Percentiles rank a stretch among this genome's conserved stretches.
Evolutionary conservation across 192 early-diverging fungal species (phyloP).

Genomic region (Backusella parvicylindrica): DNA sequence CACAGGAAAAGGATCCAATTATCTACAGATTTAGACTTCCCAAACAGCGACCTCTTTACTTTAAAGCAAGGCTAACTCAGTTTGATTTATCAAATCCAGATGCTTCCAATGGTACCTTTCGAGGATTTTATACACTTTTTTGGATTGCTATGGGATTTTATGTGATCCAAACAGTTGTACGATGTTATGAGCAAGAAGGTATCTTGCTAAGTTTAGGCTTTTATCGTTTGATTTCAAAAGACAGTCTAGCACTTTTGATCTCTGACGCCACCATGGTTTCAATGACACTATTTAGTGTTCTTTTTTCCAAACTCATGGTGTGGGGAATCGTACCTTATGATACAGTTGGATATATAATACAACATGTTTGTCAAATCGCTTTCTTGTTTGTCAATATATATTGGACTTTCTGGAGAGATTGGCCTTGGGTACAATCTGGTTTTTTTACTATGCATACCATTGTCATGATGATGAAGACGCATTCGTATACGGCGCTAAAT

Average conservation of each 20-base stretch:
- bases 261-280: constrained; percentile 71
- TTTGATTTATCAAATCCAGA: constrained; percentile 33
- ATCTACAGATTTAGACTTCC: background rate
- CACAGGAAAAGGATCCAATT: background rate
- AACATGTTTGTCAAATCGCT: constrained; percentile 55
- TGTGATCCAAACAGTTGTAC: constrained; percentile 56
- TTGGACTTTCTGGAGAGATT: constrained; percentile 66
- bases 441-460: constrained; percentile 86
- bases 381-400: constrained; percentile 56
- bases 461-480: constrained; percentile 94
- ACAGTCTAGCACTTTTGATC: constrained; percentile 61
- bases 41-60: constrained; percentile 24
- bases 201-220: constrained; percentile 44
- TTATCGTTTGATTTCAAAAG: constrained; percentile 56
- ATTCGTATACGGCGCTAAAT: constrained; percentile 88
- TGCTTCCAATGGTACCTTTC: constrained; percentile 41
- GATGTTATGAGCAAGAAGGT: constrained; percentile 55
- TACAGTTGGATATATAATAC: constrained; percentile 47
- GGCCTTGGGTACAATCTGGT: constrained; percentile 89
- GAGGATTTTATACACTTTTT: constrained; percentile 81
- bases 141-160: constrained; percentile 80
- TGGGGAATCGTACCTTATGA: constrained; percentile 49
- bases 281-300: constrained; percentile 60
- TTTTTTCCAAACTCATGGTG: constrained; percentile 55
- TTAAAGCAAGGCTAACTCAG: constrained; percentile 24